Conservation (phyloP, 2,329 filamentous ascomycete species). For the Ascochyta fabae region DNA sequence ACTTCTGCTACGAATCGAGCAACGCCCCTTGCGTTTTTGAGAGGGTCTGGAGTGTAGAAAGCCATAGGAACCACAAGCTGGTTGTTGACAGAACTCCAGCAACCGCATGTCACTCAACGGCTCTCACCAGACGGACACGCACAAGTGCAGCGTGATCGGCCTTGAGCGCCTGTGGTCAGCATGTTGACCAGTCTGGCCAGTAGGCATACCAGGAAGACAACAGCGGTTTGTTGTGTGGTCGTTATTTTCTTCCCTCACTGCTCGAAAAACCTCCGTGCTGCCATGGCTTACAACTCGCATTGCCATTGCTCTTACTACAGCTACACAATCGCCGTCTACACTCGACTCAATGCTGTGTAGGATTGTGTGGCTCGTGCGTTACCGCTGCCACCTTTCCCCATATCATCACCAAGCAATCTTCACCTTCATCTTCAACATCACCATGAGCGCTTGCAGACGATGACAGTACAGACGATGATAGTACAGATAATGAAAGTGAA, state of each 20-base stretch:
- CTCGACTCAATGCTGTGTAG: not conserved
- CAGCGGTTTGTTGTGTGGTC: too few species aligned
- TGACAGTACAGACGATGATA: not conserved
- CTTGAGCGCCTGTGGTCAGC: too few species aligned
- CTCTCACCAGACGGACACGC: too few species aligned
- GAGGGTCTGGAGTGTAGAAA: not conserved
- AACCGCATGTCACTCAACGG: too few species aligned
- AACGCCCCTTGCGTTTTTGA: not conserved
- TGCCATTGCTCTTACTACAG: not conserved
- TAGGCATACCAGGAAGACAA: too few species aligned
- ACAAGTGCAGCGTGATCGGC: too few species aligned
- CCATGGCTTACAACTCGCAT: not conserved
- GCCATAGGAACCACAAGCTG: too few species aligned
- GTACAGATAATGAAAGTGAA: not conserved
- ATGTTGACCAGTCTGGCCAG: too few species aligned
- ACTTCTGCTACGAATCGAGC: not conserved
- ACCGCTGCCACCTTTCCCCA: not conserved
- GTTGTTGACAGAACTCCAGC: not conserved
- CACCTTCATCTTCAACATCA: slow-evolving; percentile 1
- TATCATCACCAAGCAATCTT: not conserved
- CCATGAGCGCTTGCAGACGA: not conserved
- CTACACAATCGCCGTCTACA: not conserved
- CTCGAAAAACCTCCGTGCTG: not conserved
- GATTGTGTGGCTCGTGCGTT: not conserved
- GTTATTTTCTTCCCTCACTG: too few species aligned